Base-by-base conservation (phyloP, 176 grass and related monocot species). In the Secale cereale region DNA sequence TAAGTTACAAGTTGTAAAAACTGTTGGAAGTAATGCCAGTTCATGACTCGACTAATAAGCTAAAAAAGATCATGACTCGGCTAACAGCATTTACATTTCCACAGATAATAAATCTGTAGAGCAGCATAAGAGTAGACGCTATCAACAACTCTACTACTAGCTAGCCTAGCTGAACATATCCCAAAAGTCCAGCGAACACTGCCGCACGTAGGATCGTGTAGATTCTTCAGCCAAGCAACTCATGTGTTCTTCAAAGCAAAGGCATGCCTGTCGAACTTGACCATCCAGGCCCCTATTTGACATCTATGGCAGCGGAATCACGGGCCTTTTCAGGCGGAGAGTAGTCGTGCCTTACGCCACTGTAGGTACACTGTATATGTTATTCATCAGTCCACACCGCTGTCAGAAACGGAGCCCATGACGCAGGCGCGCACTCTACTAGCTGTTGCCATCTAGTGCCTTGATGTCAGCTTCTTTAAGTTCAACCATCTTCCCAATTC, bases 401-500 rank as follows among this genome's bases (percentile, higher is more conserved):
- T 57, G 50, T 57, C 28, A 35, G 46, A 74, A 74, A 37, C 22
- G 4, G 8, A n/a, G 72, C 20, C 50, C 65, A 71, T 7, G 22
- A 83, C 39, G 54, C 57, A 79, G 28, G 43, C 48, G 14, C 16
- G 72, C 68, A 76, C 77, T 89, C 60, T 82, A 78, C 52, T 82
- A 81, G 15, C 64, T 86, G 59, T 86, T 95, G 33, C 62, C 83
- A 81, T 95, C 93, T 76, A 98, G 31, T 81, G 92, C 82, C 81
- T 94, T 92, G 81, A 95, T 90, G 39, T 98, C 91, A 71, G 96
- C 70, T 85, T 87, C 88, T 87, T 94, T 92, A 40, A 95, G 96
- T 73, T 98, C 89, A 73, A 94, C 90, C 89, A 90, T 91, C 78
- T 92, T 98, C 59, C 96, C 91, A 40, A 95, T 83, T 78, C 96